A percentile compares a stretch with the other conserved stretches of the same genome.
These are phyloP conservation scores for Herpetomonas samuelpessoai DNA, from an alignment of 208 protist species.

Conservation along the genomic window DNA sequence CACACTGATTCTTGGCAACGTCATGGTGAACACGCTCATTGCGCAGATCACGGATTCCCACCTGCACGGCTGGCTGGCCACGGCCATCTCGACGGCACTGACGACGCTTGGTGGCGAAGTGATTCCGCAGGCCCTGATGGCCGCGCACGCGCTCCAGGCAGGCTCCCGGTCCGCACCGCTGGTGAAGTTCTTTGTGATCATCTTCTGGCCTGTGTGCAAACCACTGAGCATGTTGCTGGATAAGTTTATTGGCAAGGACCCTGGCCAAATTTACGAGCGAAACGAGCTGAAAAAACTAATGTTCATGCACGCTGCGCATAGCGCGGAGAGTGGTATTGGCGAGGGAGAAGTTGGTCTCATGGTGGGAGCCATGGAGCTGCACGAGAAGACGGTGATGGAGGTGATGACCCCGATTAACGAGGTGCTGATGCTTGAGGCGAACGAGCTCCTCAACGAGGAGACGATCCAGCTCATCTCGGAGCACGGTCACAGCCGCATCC, in stretches of 20 bases:
- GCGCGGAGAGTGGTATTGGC: conserved; percentile 83
- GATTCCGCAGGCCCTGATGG: conserved; percentile 94
- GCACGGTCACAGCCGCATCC: conserved; percentile 93
- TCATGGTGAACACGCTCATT: conserved; percentile 95
- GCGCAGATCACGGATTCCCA: conserved; percentile 91
- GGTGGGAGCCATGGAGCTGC: conserved; percentile 94
- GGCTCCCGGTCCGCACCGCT: conserved; percentile 90
- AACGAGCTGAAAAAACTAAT: conserved; percentile 96
- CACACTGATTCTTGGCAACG: conserved; percentile 96
- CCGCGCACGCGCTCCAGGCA: conserved; percentile 90
- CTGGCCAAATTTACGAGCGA: conserved; percentile 94
- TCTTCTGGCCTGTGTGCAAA: conserved; percentile 93
- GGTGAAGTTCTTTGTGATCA: conserved; percentile 92
- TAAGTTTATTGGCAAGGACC: conserved; percentile 90
- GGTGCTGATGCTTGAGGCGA: conserved; percentile 92
- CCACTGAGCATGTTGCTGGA: conserved; percentile 93
- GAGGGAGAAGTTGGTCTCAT: conserved; percentile 91
- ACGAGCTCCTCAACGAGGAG: conserved; percentile 91
- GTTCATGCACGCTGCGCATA: conserved; percentile 90
- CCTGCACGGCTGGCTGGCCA: conserved; percentile 85
- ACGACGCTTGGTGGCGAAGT: conserved; percentile 97
- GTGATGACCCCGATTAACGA: conserved; percentile 95
- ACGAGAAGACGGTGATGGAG: conserved; percentile 90
- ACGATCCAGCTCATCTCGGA: conserved; percentile 91
- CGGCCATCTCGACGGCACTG: conserved; percentile 88